Conservation (phyloP, 2,329 filamentous ascomycete species). For the Leptographium procerum region DNA sequence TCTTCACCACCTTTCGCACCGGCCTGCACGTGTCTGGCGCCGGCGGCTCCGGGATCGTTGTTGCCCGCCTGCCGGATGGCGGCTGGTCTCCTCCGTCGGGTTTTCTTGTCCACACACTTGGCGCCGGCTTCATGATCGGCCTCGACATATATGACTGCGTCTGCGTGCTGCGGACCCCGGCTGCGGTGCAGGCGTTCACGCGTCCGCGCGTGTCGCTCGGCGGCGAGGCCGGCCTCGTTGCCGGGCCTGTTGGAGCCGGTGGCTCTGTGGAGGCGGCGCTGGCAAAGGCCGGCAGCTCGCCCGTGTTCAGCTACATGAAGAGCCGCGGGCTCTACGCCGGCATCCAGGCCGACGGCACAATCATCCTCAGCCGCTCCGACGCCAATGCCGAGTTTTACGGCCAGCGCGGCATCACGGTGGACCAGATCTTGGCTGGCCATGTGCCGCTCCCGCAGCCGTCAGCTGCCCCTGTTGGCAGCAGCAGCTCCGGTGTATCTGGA, state of each 20-base stretch:
- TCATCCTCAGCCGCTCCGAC: constrained; percentile 60
- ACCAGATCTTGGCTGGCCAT: constrained; percentile 10
- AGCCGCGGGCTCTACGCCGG: constrained; percentile 61
- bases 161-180: constrained; percentile 57
- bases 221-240: constrained; percentile 54
- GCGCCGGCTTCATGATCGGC: constrained; percentile 57
- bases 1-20: constrained; percentile 56
- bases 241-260: constrained; percentile 45
- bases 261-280: constrained; percentile 48
- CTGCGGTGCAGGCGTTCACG: constrained; percentile 57
- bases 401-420: constrained; percentile 15
- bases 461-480: background rate
- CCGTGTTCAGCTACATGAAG: constrained; percentile 63
- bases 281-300: constrained; percentile 22
- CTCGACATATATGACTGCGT: constrained; percentile 70
- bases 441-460: constrained; percentile 6
- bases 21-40: constrained; percentile 45
- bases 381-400: constrained; percentile 65
- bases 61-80: constrained; percentile 44
- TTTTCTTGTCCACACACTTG: constrained; percentile 59
- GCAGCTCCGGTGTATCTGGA: background rate
- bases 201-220: constrained; percentile 54
- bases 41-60: constrained; percentile 46
- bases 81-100: constrained; percentile 62
- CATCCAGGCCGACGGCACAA: constrained; percentile 60